A percentile compares a stretch with the other conserved stretches of the same genome.
phyloP scores from a whole-genome alignment of 768 basidiomycete species.

The Baorangia bicolor region DNA sequence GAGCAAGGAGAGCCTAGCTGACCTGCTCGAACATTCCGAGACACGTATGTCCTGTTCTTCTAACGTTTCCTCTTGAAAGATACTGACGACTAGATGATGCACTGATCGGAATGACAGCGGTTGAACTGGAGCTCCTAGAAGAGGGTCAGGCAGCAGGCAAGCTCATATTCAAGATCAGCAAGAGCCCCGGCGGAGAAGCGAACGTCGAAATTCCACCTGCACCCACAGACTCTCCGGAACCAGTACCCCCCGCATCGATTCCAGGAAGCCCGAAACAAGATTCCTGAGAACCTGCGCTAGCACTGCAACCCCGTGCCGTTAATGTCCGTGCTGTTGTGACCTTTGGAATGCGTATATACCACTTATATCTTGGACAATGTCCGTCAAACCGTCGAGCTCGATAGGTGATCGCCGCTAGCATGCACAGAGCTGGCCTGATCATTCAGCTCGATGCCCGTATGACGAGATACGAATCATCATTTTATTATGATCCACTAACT shows the following conservation, averaged over 20 bases:
- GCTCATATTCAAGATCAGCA: constrained; percentile 29
- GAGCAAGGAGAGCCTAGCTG: constrained; percentile 32
- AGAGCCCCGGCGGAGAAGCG: constrained; percentile 3
- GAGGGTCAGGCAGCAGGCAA: constrained; percentile 32
- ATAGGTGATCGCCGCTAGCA: background rate
- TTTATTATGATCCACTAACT: background rate
- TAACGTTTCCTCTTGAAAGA: background rate
- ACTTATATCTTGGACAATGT: constrained; percentile 11
- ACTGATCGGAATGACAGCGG: constrained; percentile 13
- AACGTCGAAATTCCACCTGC: constrained; percentile 1
- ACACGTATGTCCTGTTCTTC: constrained; percentile 21
- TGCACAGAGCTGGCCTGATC: background rate
- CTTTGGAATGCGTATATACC: background rate
- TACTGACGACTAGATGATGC: background rate
- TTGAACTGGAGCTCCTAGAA: constrained; percentile 32
- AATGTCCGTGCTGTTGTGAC: constrained; percentile 5
- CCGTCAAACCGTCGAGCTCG: background rate
- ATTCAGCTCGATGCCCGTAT: background rate
- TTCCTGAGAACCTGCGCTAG: background rate
- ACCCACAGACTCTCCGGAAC: background rate
- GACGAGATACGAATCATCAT: background rate
- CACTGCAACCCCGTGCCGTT: background rate
- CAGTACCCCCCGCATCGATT: background rate
- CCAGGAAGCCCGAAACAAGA: constrained; percentile 1
- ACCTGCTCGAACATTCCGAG: constrained; percentile 32